Evolutionary conservation across 352 stramenopile species (phyloP), one percentile per base, ranked within the genome.

Genomic region (Phytophthora fragariae): DNA sequence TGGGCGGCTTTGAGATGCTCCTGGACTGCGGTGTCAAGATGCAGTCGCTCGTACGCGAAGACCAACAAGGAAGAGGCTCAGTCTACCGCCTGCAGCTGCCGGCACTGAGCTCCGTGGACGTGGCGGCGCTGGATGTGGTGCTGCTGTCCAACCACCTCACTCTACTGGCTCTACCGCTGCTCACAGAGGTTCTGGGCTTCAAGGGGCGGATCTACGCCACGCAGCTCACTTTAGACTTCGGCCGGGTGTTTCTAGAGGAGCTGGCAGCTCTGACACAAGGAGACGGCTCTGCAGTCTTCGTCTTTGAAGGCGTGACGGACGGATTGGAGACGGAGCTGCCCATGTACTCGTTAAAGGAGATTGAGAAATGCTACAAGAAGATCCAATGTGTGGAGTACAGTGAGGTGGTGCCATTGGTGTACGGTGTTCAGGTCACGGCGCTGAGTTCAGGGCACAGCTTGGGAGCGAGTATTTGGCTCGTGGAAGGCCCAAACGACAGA

Each of bases 1-100:
- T 95, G 27, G 87, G 84, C 59, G 90, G 90, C 56, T 93, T 85
- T 57, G 86, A 97, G 61, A 69, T 97, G 55, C 79, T 97, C 60
- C 77, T 97, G 54, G 90, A 97, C 77, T 95, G 86, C 60, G 88
- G 86, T 15, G 44, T 94, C 31, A 75, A 68, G 21, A 57, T 69
- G 31, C 68, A 75, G 57, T 74, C 50, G 29, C 49, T 73, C 2
- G 39, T 54, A 21, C 62, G 21, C 31, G 62, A 67, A 0, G 0
- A 17, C 2, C 29, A 59, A 19, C 19, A 49, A 65, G 52, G 9
- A 15, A 53, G 56, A 10, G 12, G 27, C 10, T 68, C 17, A 37
- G 12, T 66, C 33, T 76, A 90, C 46, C 59, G 33, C 12, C 46
- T 90, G 19, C 52, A 73, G 21, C 58, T 86, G 31, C 81, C 83